Evolutionary conservation across 441 rosid genomes (phyloP).

Genomic region (Populus tomentosa): DNA sequence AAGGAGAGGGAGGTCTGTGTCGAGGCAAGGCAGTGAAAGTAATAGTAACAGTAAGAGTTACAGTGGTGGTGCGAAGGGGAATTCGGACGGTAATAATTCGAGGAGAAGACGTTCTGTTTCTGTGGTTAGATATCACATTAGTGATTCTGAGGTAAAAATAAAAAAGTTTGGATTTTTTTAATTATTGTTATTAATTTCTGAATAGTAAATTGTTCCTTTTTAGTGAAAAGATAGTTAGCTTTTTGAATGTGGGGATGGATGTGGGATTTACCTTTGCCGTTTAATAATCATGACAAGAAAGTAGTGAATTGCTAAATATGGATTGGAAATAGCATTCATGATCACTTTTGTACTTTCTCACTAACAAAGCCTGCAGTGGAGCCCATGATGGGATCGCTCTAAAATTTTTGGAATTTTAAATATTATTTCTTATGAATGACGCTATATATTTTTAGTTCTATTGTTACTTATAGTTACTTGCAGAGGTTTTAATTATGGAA

Average conservation of each 20-base stretch:
- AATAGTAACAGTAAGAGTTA: constrained; percentile 14
- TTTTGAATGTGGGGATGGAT: not conserved
- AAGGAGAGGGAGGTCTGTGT: constrained; percentile 76
- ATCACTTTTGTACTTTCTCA: not conserved
- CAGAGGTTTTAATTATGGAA: too few relatives aligned
- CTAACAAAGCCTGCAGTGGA: not conserved
- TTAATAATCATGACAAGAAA: not conserved
- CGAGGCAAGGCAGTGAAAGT: constrained; percentile 42
- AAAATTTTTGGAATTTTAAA: not conserved
- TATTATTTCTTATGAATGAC: not conserved
- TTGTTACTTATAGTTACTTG: not conserved
- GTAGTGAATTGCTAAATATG: not conserved
- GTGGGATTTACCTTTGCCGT: not conserved
- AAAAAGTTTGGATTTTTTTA: not conserved
- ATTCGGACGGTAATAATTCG: constrained; percentile 38
- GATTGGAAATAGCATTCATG: not conserved
- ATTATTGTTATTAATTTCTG: too few relatives aligned
- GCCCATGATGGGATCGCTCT: not conserved
- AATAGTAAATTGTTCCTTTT: not conserved
- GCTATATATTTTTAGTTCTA: not conserved
- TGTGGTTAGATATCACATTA: constrained; percentile 54
- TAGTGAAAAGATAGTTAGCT: not conserved
- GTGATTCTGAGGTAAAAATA: constrained; percentile 71
- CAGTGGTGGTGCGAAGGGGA: constrained; percentile 41
- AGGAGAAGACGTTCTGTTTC: constrained; percentile 81